A percentile compares a stretch with the other conserved stretches of the same genome.
These are phyloP conservation scores for Rhynchospora pubera DNA, from an alignment of 176 grass and related monocot species.

Conservation along the genomic window DNA sequence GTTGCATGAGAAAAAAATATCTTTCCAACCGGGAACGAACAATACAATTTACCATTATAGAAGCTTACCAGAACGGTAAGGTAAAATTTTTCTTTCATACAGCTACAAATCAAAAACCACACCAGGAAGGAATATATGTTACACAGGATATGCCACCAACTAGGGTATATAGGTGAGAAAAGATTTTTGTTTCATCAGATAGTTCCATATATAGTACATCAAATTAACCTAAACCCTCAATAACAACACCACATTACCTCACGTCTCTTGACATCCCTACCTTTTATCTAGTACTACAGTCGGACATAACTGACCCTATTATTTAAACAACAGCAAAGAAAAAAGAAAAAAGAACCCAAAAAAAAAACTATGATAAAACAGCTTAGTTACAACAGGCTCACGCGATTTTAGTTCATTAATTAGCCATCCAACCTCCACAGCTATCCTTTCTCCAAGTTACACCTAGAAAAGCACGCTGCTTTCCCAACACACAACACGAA, in stretches of 20 bases:
- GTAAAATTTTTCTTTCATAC: neutral
- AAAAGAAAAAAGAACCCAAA: neutral
- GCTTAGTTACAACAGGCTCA: conserved; percentile 26
- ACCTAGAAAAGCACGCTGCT: conserved; percentile 31
- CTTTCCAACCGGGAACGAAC: neutral
- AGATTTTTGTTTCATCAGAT: conserved; percentile 21
- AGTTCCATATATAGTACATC: conserved; percentile 20
- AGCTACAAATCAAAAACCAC: neutral
- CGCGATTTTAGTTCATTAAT: conserved; percentile 26
- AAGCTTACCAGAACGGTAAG: neutral
- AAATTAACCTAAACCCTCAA: conserved; percentile 15
- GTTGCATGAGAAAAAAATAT: neutral
- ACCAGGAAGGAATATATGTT: neutral
- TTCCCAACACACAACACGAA: conserved; percentile 16
- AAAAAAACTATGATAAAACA: conserved; percentile 22
- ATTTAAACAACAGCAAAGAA: conserved; percentile 23
- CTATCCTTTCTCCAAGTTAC: conserved; percentile 22
- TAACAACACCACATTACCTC: neutral
- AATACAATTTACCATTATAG: neutral
- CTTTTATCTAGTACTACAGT: conserved; percentile 29
- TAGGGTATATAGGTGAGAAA: conserved; percentile 12
- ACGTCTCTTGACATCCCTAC: neutral
- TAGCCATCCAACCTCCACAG: conserved; percentile 21
- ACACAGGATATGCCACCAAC: neutral
- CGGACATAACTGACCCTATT: conserved; percentile 27